Base-by-base conservation (phyloP, 108 stramenopile genomes). In the Bacterosira constricta region DNA sequence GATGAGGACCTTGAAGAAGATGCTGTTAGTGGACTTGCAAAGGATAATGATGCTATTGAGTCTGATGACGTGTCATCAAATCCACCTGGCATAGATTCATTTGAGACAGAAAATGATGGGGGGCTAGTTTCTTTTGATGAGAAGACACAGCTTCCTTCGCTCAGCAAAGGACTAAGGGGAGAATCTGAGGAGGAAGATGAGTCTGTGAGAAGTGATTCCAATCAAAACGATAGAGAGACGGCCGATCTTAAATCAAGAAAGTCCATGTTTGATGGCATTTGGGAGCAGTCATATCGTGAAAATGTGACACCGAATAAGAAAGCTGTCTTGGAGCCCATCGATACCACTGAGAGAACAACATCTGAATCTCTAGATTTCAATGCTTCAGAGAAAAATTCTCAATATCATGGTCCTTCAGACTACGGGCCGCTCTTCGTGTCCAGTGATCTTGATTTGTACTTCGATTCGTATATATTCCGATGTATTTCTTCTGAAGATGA, bases 381-480 rank as follows among this genome's bases (percentile, higher is more conserved):
- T 46, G 62, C 85, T 27, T 84, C 83, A 0, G 87, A 88, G 57
- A 56, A 82, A 46, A 79, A 76, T 32, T 71, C 74, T 12, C 51
- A 39, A 10, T 94, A 87, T 47, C 86, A 85, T 65, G 93, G 93
- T 13, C 86, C 86, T 7, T 56, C 62, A 32, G 55, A 77, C 29
- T 87, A 75, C 30, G 68, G 76, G 12, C 39, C 78, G 10, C 30
- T 88, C 12, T 71, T 61, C 0, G 86, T 91, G 15, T 59, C 73
- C 11, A 76, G 80, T 26, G 84, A 94, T 74, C 58, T 88, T 21
- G 83, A 91, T 29, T 42, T 90, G 15, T 94, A 94, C 65, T 94
- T 91, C 67, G 66, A 79, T 15, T 53, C 61, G 1, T 91, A 79
- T 63, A 87, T 94, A 35, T 94, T 94, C 74, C 81, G 81, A 6